Evolutionary conservation across 129 eudicot genomes (phyloP).

Genomic region (Arctium lappa): DNA sequence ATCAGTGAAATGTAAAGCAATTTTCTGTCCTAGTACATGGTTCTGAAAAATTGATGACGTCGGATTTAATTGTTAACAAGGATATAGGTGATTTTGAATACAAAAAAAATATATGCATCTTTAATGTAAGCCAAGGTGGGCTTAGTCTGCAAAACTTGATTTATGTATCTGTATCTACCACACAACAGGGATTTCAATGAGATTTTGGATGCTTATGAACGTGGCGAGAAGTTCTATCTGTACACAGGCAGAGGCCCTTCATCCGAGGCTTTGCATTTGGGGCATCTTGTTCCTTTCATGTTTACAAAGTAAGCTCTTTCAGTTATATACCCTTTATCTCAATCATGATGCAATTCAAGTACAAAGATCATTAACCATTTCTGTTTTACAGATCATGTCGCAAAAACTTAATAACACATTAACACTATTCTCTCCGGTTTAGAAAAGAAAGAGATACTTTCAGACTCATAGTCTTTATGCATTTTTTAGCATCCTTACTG

Average conservation of each 20-base stretch:
- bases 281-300: conserved; percentile 93
- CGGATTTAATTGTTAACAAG: background rate
- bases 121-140: background rate
- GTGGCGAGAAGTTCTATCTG: conserved; percentile 79
- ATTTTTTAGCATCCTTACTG: background rate
- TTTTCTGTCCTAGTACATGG: background rate
- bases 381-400: background rate
- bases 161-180: background rate
- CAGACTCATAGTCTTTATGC: background rate
- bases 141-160: background rate
- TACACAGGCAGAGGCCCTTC: conserved; percentile 96
- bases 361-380: background rate
- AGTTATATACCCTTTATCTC: background rate
- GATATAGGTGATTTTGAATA: background rate
- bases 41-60: background rate
- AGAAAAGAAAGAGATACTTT: background rate
- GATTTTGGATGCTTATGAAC: conserved; percentile 80
- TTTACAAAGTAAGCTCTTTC: conserved; percentile 70
- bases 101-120: background rate
- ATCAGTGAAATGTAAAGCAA: background rate
- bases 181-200: conserved; percentile 62
- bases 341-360: background rate
- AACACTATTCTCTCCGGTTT: background rate
- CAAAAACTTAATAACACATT: background rate
- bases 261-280: conserved; percentile 86